Evolutionary conservation across 2,329 filamentous ascomycete genomes (phyloP), one percentile per base, ranked within the genome.

Genomic region (Immersiporthe knoxdaviesiana): DNA sequence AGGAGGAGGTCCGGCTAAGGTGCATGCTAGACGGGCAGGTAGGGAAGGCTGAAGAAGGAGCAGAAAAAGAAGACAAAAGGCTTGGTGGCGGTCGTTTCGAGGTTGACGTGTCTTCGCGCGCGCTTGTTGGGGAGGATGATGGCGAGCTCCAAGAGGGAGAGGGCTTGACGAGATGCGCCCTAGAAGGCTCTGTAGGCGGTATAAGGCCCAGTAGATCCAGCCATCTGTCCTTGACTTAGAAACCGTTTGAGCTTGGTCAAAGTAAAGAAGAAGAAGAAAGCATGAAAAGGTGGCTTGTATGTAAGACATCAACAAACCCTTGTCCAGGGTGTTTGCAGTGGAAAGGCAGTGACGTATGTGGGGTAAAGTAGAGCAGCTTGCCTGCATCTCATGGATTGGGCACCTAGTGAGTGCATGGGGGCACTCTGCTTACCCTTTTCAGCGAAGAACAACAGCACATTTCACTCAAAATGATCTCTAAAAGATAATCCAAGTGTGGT

Each of bases 261-360:
- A n/a, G n/a, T n/a, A n/a, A n/a, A n/a, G n/a, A n/a, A n/a, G n/a
- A n/a, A n/a, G n/a, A n/a, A n/a, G n/a, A n/a, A 7, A 30, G 16
- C 21, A n/a, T n/a, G 18, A 21, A 47, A 10, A 21, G 21, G 21
- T n/a, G 44, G 21, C 21, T 47, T 47, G 44, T 47, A 10, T n/a
- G 18, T 47, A 47, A 47, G 44, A 47, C 44, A 47, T 3, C 0
- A 8, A 35, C 35, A 35, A 8, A 47, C 7, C 44, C 44, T 6
- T 47, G 44, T n/a, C 44, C 44, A 47, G 44, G 18, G 44, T n/a
- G 44, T n/a, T n/a, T 47, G 50, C 50, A 7, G 50, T 54, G 30
- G 65, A 65, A 63, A 41, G 35, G 65, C 67, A n/a, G 65, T 67
- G 68, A 63, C 68, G 66, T 67, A 52, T 65, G 63, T 59, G 64